Base-by-base conservation (phyloP, 257 asterid genomes). In the Lycium ferocissimum region DNA sequence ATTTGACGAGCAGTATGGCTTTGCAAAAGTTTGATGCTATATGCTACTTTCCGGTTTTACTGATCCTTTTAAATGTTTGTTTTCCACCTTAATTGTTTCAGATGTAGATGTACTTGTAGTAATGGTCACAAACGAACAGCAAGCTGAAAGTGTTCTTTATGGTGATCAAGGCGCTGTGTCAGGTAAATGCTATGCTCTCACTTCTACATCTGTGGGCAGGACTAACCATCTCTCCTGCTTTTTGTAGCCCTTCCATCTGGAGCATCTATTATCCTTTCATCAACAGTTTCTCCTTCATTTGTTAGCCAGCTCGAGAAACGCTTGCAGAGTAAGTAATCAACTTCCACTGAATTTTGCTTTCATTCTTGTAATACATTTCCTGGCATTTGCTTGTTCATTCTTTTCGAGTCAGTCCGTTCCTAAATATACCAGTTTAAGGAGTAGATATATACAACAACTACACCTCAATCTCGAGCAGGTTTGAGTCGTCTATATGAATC, bases 251-350 rank as follows among this genome's bases (percentile, higher is more conserved):
- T 96, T 88, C 94, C 97, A 80, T 84, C 90, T 67, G 99, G 98
- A 81, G 95, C 99, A 84, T 91, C 97, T 82, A 69, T 96, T 88
- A 82, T 96, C 87, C 95, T 96, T 66, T 92, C 97, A 63, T 96
- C 99, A 78, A 96, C 99, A 69, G 98, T 96, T 84, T 96, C 99
- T 88, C 99, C 99, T 22, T 93, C 98, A 89, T 95, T 92, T 89
- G 91, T 96, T 84, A 91, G 92, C 88, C 95, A 91, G 86, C 94
- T 96, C 35, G 97, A 94, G 83, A 89, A 84, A 80, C 93, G 96
- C 88, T 90, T 96, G 92, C 93, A 91, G n/a, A 90, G 99, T 96
- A 91, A 71, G 95, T 89, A 84, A 63, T 82, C 76, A 80, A 85
- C 66, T 37, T n/a, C 12, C 71, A 14, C 15, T 75, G 73, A 10